Evolutionary conservation across 108 stramenopile genomes (phyloP), one percentile per base, ranked within the genome.

Genomic region (Ochromonas danica): DNA sequence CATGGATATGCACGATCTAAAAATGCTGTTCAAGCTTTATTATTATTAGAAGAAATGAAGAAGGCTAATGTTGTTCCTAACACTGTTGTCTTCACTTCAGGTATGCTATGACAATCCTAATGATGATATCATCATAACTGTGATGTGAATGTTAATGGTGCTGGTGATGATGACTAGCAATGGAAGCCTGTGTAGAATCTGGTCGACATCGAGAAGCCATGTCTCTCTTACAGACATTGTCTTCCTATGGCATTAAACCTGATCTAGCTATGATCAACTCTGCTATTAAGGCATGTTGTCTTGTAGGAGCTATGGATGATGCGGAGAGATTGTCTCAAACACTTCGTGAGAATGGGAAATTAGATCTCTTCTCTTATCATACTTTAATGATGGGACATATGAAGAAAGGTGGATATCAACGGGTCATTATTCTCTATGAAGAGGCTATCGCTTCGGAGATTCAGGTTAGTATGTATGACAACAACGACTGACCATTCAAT

Each of bases 141-240:
- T n/a, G n/a, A n/a, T n/a, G n/a, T n/a, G n/a, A n/a, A n/a, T n/a
- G n/a, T n/a, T n/a, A n/a, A n/a, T n/a, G n/a, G n/a, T n/a, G n/a
- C n/a, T n/a, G n/a, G n/a, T n/a, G n/a, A n/a, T n/a, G n/a, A n/a
- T n/a, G n/a, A n/a, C n/a, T n/a, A n/a, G n/a, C n/a, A n/a, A n/a
- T n/a, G n/a, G 35, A 67, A 10, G 63, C 63, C 6, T 67, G 63
- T 67, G 63, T 25, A 31, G 63, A 25, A 31, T 3, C 63, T 36
- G 63, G 63, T 67, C 17, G 25, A 36, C 10, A 31, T 67, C 17
- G 31, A 67, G 63, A 67, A 35, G 63, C 63, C 31, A 22, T 67
- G 31, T 22, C 33, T 6, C 6, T 67, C 6, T 31, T 67, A 25
- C 14, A 67, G 3, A 6, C 6, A 67, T 6, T 67, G 6, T 6